phyloP scores from a whole-genome alignment of 1,284 basidiomycete species.

The Tetrapyrgos nigripes region DNA sequence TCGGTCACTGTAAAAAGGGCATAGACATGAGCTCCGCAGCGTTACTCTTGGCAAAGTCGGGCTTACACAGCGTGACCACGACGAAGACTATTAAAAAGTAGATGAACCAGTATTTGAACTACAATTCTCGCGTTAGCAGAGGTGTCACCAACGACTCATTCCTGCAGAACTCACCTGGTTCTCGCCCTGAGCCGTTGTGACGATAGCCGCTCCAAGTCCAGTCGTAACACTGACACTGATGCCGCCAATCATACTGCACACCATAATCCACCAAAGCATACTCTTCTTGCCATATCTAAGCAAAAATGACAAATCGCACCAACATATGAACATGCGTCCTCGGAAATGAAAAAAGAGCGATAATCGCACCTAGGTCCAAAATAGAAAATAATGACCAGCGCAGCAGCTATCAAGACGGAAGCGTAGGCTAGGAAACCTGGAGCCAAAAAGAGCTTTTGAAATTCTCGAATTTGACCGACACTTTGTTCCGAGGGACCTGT shows the following conservation, averaged over 20 bases:
- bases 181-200: conserved; percentile 84
- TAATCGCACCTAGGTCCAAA: conserved; percentile 74
- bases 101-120: conserved; percentile 86
- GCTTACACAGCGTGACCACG: conserved; percentile 74
- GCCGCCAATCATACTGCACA: conserved; percentile 97
- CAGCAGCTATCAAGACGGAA: conserved; percentile 63
- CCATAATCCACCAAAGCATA: conserved; percentile 95
- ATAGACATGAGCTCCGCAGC: background rate
- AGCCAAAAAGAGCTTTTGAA: conserved; percentile 85
- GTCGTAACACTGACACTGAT: conserved; percentile 96
- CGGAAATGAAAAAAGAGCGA: conserved; percentile 12
- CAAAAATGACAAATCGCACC: background rate
- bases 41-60: conserved; percentile 26
- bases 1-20: conserved; percentile 67
- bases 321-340: background rate
- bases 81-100: conserved; percentile 91
- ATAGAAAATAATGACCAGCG: conserved; percentile 77
- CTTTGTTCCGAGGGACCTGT: conserved; percentile 82
- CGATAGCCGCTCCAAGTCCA: conserved; percentile 91
- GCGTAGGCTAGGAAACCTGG: conserved; percentile 89
- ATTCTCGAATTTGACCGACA: conserved; percentile 81
- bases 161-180: conserved; percentile 67
- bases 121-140: conserved; percentile 12
- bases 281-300: conserved; percentile 85
- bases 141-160: conserved; percentile 3